phyloP scores from a whole-genome alignment of 2,329 filamentous ascomycete genomes.

The Aspergillus candidus region DNA sequence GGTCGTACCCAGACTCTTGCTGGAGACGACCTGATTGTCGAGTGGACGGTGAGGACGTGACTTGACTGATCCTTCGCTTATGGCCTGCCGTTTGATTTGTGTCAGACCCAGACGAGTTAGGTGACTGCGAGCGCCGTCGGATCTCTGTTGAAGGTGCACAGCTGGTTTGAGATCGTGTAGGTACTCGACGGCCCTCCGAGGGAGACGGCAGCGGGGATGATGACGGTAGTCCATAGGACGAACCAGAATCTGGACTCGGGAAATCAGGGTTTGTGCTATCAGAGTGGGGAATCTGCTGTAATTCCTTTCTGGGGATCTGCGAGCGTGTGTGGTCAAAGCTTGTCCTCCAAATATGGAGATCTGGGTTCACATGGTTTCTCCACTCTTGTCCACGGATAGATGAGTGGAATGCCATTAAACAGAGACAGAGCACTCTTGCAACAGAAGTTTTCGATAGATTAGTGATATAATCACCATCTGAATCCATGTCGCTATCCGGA shows the following conservation, averaged over 20 bases:
- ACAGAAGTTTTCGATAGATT: conserved; percentile 14
- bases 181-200: conserved; percentile 9
- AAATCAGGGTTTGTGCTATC: conserved; percentile 14
- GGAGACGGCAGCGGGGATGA: conserved; percentile 14
- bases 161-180: conserved; percentile 13
- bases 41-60: conserved; percentile 16
- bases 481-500: conserved; percentile 16
- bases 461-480: conserved; percentile 6
- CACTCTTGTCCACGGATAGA: conserved; percentile 15
- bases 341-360: conserved; percentile 16
- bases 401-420: conserved; percentile 19
- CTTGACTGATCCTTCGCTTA: conserved; percentile 20
- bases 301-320: conserved; percentile 16
- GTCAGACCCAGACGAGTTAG: conserved; percentile 13
- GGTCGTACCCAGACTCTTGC: conserved; percentile 1
- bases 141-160: conserved; percentile 11
- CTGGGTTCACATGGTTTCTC: conserved; percentile 12
- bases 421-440: conserved; percentile 17
- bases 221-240: conserved; percentile 13
- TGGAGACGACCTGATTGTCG: conserved; percentile 5
- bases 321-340: conserved; percentile 16
- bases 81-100: conserved; percentile 8
- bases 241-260: conserved; percentile 11
- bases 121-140: conserved; percentile 3
- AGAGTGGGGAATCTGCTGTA: conserved; percentile 13